Percentiles rank a stretch among this genome's conserved stretches.
phyloP scores from a whole-genome alignment of 345 rosid species.

The Triadica sebifera region DNA sequence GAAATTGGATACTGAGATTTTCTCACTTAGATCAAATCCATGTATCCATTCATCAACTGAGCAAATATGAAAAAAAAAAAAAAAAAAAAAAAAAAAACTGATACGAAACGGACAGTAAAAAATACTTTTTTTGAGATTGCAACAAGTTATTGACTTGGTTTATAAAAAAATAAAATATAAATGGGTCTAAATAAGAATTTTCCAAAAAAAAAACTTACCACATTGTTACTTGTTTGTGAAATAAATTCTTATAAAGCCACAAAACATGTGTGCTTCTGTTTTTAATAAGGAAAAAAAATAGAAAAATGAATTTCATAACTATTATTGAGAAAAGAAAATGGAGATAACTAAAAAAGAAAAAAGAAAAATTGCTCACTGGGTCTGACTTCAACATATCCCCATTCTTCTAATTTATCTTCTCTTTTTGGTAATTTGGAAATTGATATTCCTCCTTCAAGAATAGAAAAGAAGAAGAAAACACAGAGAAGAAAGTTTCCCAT shows the following conservation, averaged over 20 bases:
- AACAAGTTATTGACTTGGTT: too few species aligned
- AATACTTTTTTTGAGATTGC: too few species aligned
- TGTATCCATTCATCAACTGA: too few species aligned
- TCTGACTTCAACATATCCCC: conserved; percentile 94
- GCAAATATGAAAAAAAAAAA: too few species aligned
- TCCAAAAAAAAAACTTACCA: conserved; percentile 48
- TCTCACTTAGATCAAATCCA: too few species aligned
- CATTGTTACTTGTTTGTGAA: conserved; percentile 37
- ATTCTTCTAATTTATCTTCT: conserved; percentile 60
- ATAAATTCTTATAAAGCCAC: conserved; percentile 71
- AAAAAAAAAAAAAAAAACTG: too few species aligned
- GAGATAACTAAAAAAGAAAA: not conserved
- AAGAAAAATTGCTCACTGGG: conserved; percentile 51
- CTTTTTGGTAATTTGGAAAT: conserved; percentile 26
- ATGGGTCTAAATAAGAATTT: too few species aligned
- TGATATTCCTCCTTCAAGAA: conserved; percentile 31
- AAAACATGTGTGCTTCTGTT: conserved; percentile 88
- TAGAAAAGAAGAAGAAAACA: conserved; percentile 27
- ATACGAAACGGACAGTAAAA: too few species aligned
- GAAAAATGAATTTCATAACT: not conserved
- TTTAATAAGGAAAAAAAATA: not conserved
- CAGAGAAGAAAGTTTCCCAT: conserved; percentile 47
- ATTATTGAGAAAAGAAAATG: not conserved
- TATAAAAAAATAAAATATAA: too few species aligned
- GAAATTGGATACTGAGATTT: too few species aligned